Evolutionary conservation across 208 protist genomes (phyloP), one percentile per base, ranked within the genome.

Genomic region (Crithidia expoeki): DNA sequence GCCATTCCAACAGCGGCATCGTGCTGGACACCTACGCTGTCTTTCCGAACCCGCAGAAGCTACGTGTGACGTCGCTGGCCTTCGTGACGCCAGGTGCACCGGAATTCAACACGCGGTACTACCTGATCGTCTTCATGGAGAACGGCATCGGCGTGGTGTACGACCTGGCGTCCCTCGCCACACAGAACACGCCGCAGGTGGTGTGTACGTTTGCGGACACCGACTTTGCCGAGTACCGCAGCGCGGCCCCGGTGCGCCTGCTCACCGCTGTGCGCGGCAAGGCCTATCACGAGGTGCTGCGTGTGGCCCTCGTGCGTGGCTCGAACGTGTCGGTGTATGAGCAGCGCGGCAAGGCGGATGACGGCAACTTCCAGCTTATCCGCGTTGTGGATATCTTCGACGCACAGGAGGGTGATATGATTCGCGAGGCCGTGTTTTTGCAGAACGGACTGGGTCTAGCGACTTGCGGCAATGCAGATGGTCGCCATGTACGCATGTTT

Each of bases 51-150:
- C 62, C 75, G 44, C 58, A 80, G 4, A 85, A 88, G 68, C 34
- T 85, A 68, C 76, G 82, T 14, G 81, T 88, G 25, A 63, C 75
- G 14, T 76, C 85, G 30, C 42, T 91, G 49, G 76, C 74, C 25
- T 75, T 94, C 17, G 79, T 88, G 55, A 72, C 68, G 14, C 72
- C 67, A 7, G 77, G 79, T 36, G 61, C 67, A 28, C 89, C 89
- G 0, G 64, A 72, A n/a, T 90, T 90, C 72, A 90, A 89, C 77
- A 94, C 85, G 16, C 76, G 79, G 44, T 73, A 75, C 63, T 86
- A 90, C 74, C 53, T 88, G 27, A 79, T 94, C 34, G 69, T 82
- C 42, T 83, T 94, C 46, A 64, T 73, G 16, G 89, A 94, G 63
- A 82, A 84, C 63, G 89, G 89, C 49, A 28, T 63, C 16, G 68